Conservation (phyloP, 306 rosid genomes). For the Malus orientalis region DNA sequence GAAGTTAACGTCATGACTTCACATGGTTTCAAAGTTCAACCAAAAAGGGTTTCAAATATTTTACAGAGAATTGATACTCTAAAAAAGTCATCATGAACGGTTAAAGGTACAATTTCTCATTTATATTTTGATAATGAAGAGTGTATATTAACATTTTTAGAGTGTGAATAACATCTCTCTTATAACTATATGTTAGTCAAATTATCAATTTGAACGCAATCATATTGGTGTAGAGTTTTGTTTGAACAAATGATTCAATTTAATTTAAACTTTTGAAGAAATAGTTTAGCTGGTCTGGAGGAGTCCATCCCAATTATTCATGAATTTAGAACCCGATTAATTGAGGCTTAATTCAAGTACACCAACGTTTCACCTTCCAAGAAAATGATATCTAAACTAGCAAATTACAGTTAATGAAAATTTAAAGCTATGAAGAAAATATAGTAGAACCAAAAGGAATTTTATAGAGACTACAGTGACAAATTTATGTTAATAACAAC, state of each 20-base stretch:
- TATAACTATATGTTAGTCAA: not conserved
- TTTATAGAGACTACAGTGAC: not conserved
- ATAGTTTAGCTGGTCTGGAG: not conserved
- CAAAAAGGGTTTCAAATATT: no score
- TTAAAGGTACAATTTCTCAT: not conserved
- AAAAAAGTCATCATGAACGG: not conserved
- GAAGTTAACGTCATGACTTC: no score
- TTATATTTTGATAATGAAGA: no score
- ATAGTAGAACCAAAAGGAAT: not conserved
- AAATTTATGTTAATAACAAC: not conserved
- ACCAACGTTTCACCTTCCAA: conserved; percentile 19
- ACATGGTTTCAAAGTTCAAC: no score
- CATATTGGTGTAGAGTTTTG: no score
- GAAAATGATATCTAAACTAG: conserved; percentile 33
- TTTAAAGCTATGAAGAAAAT: not conserved
- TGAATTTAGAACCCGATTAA: not conserved
- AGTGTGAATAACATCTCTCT: not conserved
- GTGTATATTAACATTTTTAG: not conserved
- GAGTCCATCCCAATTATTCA: not conserved
- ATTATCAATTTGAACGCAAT: no score
- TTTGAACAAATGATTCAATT: not conserved
- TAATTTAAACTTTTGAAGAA: not conserved
- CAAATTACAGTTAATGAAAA: not conserved
- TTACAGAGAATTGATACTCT: no score
- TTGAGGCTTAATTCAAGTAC: not conserved